phyloP scores from a whole-genome alignment of 2,329 filamentous ascomycete genomes.

The Aspergillus sp. region DNA sequence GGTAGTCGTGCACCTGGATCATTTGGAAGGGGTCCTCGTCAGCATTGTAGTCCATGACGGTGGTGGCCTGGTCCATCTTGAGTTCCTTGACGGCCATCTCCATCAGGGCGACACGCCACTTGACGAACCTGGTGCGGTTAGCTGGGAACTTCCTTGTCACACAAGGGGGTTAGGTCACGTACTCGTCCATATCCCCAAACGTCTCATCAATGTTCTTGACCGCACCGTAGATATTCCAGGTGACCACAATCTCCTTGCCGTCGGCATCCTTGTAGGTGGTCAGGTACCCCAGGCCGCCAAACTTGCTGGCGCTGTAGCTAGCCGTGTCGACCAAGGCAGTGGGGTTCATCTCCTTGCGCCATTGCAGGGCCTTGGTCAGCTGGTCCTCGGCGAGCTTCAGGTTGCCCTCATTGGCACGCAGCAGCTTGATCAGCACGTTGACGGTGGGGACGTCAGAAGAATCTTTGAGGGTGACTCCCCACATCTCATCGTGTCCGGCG shows the following conservation, averaged over 20 bases:
- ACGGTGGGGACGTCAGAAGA: slow-evolving; percentile 67
- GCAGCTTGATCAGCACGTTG: slow-evolving; percentile 87
- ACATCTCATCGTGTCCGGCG: slow-evolving; percentile 73
- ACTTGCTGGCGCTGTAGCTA: slow-evolving; percentile 67
- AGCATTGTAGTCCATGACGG: slow-evolving; percentile 58
- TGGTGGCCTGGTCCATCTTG: slow-evolving; percentile 66
- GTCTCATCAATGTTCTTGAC: slow-evolving; percentile 78
- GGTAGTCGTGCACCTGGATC: slow-evolving; percentile 91
- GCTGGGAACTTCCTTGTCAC: not conserved
- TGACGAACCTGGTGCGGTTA: slow-evolving; percentile 65
- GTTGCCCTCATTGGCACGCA: slow-evolving; percentile 83
- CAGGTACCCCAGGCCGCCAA: slow-evolving; percentile 76
- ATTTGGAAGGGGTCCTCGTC: slow-evolving; percentile 81
- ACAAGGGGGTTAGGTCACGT: slow-evolving; percentile 35
- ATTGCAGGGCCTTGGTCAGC: slow-evolving; percentile 74
- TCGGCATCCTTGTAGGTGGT: slow-evolving; percentile 64
- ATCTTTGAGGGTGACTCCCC: slow-evolving; percentile 69
- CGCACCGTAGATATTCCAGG: slow-evolving; percentile 90
- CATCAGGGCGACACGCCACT: slow-evolving; percentile 89
- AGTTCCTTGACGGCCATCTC: slow-evolving; percentile 78
- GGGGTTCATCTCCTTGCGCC: slow-evolving; percentile 77
- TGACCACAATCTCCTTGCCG: slow-evolving; percentile 62
- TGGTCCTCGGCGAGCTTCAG: slow-evolving; percentile 72
- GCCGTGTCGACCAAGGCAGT: slow-evolving; percentile 62
- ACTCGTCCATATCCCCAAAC: slow-evolving; percentile 81